phyloP scores from a whole-genome alignment of 2,329 filamentous ascomycete genomes.

The Colletotrichum cuscutae region DNA sequence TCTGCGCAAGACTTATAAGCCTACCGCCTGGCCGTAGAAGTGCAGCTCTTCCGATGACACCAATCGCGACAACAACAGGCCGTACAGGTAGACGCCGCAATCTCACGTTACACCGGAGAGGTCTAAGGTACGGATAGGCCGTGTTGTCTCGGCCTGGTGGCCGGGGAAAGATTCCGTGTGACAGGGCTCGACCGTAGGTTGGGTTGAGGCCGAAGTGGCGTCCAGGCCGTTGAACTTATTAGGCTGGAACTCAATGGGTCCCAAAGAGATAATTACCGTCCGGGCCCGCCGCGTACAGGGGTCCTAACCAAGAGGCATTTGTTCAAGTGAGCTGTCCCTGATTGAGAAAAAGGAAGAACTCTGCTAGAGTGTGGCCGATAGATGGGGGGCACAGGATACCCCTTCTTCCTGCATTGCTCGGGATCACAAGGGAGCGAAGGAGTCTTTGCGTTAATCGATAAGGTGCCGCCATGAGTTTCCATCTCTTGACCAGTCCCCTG shows the following conservation, averaged over 20 bases:
- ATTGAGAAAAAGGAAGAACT: conserved; percentile 15
- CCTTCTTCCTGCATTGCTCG: conserved; percentile 25
- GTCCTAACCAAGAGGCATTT: conserved; percentile 26
- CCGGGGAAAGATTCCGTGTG: conserved; percentile 26
- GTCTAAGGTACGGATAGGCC: not conserved
- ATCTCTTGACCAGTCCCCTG: not conserved
- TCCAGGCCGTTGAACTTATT: conserved; percentile 22
- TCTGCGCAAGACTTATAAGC: not conserved
- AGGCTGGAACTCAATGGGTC: conserved; percentile 30
- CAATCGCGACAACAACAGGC: not conserved
- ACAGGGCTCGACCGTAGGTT: conserved; percentile 18
- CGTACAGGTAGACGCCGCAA: not conserved
- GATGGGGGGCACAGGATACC: conserved; percentile 26
- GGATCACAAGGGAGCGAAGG: conserved; percentile 19
- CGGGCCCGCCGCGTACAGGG: conserved; percentile 29
- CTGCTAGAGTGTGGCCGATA: conserved; percentile 27
- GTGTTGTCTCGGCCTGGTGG: not conserved
- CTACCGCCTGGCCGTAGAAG: not conserved
- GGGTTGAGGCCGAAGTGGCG: conserved; percentile 21
- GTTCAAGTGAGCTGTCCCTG: conserved; percentile 13
- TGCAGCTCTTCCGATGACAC: not conserved
- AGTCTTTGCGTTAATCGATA: conserved; percentile 33
- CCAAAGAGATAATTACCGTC: conserved; percentile 3
- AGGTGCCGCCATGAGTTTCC: conserved; percentile 24
- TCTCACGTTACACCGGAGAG: not conserved